These are phyloP conservation scores for Groenewaldozyma tartarivorans DNA, from an alignment of 805 yeast species.

Conservation along the genomic window DNA sequence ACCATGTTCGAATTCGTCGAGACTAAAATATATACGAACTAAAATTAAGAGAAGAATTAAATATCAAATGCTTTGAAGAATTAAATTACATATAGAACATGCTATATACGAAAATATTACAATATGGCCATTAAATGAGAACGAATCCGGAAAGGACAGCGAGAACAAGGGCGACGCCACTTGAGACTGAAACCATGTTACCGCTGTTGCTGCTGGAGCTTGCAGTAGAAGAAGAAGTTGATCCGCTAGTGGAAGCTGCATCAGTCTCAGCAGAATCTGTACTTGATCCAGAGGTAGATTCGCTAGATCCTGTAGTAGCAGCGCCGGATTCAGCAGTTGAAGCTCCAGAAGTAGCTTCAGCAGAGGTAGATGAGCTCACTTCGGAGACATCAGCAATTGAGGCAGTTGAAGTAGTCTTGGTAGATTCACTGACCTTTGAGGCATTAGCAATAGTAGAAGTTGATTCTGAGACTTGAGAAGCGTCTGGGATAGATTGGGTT, in stretches of 20 bases:
- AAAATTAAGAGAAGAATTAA: too few species aligned
- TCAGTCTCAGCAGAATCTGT: slow-evolving; percentile 3
- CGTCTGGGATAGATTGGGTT: slow-evolving; percentile 13
- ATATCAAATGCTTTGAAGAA: too few species aligned
- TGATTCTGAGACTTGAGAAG: slow-evolving; percentile 8
- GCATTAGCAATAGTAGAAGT: slow-evolving; percentile 11
- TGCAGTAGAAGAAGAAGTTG: slow-evolving; percentile 3
- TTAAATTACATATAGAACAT: too few species aligned
- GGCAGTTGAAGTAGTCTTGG: slow-evolving; percentile 5
- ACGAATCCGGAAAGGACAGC: slow-evolving; percentile 1
- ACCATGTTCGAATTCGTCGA: too few species aligned
- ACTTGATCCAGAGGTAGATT: slow-evolving; percentile 3
- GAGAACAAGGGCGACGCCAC: slow-evolving; percentile 1
- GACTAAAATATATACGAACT: too few species aligned
- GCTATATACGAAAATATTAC: too few species aligned
- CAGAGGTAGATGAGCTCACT: neutral
- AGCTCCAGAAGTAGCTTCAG: slow-evolving; percentile 6
- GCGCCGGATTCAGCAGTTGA: slow-evolving; percentile 8
- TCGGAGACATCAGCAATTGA: slow-evolving; percentile 2
- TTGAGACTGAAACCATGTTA: neutral
- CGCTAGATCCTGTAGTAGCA: slow-evolving; percentile 7
- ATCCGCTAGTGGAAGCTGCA: slow-evolving; percentile 3
- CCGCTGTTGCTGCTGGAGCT: slow-evolving; percentile 3
- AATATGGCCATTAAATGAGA: too few species aligned
- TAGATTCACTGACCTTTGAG: slow-evolving; percentile 9